A percentile compares a stretch with the other conserved stretches of the same genome.
These are phyloP conservation scores for Phytomonas sp. DNA, from an alignment of 208 protist genomes.

Conservation along the genomic window DNA sequence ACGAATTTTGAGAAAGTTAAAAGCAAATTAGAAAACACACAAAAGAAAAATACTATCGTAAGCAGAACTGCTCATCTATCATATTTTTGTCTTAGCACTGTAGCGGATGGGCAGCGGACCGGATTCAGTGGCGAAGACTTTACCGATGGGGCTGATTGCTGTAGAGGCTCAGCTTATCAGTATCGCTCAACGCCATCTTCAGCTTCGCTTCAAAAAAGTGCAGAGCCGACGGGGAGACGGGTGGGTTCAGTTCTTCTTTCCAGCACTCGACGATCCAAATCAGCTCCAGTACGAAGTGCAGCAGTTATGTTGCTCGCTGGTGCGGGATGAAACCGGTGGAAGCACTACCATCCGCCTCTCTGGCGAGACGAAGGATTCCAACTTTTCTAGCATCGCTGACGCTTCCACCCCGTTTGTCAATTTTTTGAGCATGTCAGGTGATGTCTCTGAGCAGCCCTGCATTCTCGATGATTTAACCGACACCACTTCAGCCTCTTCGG, in stretches of 20 bases:
- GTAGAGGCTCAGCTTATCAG: constrained; percentile 75
- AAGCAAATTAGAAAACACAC: neutral
- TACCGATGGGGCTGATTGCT: constrained; percentile 24
- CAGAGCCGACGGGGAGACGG: constrained; percentile 66
- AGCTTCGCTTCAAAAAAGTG: constrained; percentile 50
- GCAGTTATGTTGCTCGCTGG: constrained; percentile 59
- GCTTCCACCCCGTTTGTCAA: constrained; percentile 41
- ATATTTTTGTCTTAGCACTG: neutral
- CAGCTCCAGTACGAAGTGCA: constrained; percentile 61
- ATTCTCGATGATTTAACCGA: too few relatives aligned
- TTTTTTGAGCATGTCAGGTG: constrained; percentile 33
- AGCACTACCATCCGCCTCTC: constrained; percentile 41
- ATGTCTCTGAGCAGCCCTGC: neutral
- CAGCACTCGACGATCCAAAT: constrained; percentile 25
- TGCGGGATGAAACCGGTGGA: constrained; percentile 67
- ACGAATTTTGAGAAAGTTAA: too few relatives aligned
- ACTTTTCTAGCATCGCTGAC: constrained; percentile 45
- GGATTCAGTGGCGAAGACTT: neutral
- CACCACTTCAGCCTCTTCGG: constrained; percentile 9
- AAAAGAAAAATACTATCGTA: neutral
- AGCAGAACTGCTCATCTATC: neutral
- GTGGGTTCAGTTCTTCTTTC: constrained; percentile 66
- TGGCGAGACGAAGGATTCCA: constrained; percentile 58
- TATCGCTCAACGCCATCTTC: constrained; percentile 81
- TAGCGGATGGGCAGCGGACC: neutral